Evolutionary conservation across 139 green algal species (phyloP).

Genomic region (Desmodesmus armatus): DNA sequence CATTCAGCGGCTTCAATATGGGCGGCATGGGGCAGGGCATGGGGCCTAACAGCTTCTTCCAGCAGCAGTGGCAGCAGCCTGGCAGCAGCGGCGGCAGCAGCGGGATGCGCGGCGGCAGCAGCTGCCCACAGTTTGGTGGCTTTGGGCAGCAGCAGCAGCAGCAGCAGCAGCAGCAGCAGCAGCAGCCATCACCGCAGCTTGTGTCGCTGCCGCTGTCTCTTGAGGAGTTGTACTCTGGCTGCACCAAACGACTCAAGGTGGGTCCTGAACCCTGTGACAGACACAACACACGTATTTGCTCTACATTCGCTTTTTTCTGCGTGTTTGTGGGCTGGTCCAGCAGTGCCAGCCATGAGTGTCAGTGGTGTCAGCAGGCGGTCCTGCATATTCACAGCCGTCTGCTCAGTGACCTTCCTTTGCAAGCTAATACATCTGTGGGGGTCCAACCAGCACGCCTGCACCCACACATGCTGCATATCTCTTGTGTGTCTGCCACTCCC

Average conservation of each 20-base stretch:
- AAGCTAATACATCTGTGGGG: no score
- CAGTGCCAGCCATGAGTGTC: background rate
- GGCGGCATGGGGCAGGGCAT: background rate
- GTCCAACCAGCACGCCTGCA: no score
- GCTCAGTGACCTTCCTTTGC: no score
- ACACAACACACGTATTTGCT: background rate
- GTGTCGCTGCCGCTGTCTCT: conserved; percentile 70
- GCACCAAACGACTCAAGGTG: conserved; percentile 46
- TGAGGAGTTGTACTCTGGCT: conserved; percentile 80
- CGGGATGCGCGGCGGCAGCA: background rate
- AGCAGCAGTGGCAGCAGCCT: conserved; percentile 10
- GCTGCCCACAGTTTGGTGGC: conserved; percentile 42
- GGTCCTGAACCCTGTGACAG: background rate
- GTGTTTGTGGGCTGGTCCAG: no score
- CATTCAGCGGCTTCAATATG: background rate
- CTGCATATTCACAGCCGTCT: conserved; percentile 87
- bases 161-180: conserved; percentile 25
- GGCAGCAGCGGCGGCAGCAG: background rate
- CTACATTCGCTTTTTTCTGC: background rate
- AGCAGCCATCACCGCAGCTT: conserved; percentile 18
- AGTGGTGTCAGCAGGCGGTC: conserved; percentile 70
- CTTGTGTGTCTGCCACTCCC: no score
- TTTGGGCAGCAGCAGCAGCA: conserved; percentile 56
- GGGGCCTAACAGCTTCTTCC: background rate
- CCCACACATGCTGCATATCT: no score